Evolutionary conservation across 345 rosid species (phyloP).

Genomic region (Eucalyptus lansdowneana): DNA sequence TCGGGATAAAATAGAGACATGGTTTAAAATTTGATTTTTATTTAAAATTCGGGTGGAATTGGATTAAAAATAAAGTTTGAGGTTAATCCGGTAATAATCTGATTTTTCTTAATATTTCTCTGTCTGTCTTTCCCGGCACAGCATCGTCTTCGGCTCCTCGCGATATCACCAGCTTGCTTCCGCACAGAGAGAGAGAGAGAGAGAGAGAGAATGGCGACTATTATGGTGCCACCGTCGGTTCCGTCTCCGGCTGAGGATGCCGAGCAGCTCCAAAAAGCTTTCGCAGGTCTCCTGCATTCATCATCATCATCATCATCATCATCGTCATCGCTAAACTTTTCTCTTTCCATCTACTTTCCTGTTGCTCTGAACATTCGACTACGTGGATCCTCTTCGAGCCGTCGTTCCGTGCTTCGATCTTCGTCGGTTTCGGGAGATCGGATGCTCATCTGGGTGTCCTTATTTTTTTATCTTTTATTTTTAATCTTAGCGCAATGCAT

Average conservation of each 20-base stretch:
- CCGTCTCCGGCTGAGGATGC: slow-evolving; percentile 80
- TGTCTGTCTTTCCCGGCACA: neutral
- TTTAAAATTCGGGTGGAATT: neutral
- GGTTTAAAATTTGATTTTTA: too few relatives aligned
- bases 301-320: neutral
- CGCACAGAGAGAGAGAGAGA: neutral
- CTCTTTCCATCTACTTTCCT: neutral
- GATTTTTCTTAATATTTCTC: neutral
- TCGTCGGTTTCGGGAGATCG: neutral
- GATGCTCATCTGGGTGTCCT: neutral
- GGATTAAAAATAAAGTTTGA: neutral
- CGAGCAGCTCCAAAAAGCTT: slow-evolving; percentile 84
- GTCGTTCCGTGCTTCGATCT: neutral
- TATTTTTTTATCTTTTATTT: neutral
- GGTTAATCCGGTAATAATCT: neutral
- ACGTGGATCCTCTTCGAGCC: neutral
- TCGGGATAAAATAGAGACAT: neutral
- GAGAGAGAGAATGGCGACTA: slow-evolving; percentile 50
- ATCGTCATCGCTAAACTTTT: neutral
- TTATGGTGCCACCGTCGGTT: slow-evolving; percentile 42
- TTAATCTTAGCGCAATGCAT: neutral
- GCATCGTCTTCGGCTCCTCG: neutral
- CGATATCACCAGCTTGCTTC: neutral
- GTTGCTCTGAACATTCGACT: neutral
- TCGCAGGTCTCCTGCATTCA: slow-evolving; percentile 44